Conservation (phyloP, 2,329 filamentous ascomycete species). For the Colletotrichum sp. region DNA sequence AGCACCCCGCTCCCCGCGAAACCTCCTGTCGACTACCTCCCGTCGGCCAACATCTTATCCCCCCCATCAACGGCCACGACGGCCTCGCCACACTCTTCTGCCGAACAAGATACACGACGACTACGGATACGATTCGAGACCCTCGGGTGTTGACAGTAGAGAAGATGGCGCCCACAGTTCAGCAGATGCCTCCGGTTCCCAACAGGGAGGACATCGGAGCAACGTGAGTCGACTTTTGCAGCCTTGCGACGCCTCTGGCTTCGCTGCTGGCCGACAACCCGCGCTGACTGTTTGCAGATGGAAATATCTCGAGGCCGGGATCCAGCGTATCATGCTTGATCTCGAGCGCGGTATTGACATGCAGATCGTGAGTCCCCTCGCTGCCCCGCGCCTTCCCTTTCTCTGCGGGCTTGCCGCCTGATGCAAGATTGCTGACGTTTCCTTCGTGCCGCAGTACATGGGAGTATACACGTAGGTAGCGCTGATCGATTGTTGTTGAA, state of each 20-base stretch:
- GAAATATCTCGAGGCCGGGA: slow-evolving; percentile 86
- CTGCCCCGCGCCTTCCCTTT: slow-evolving; percentile 1
- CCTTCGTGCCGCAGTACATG: slow-evolving; percentile 72
- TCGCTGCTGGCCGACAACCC: neutral
- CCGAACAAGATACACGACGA: neutral
- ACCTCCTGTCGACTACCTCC: neutral
- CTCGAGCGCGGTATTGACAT: slow-evolving; percentile 93
- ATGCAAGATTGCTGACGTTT: slow-evolving; percentile 1
- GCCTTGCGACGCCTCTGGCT: neutral
- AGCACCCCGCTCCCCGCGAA: slow-evolving; percentile 3
- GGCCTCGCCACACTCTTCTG: neutral
- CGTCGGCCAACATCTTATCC: slow-evolving; percentile 1
- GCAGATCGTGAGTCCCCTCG: slow-evolving; percentile 69
- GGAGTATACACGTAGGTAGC: slow-evolving; percentile 81
- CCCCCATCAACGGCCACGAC: slow-evolving; percentile 22
- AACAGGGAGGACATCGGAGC: slow-evolving; percentile 65
- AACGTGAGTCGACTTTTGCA: slow-evolving; percentile 39
- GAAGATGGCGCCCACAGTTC: slow-evolving; percentile 37
- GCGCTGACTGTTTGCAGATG: slow-evolving; percentile 62
- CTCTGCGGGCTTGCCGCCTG: neutral
- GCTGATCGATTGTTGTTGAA: neutral
- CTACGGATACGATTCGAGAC: slow-evolving; percentile 21
- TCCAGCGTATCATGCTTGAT: slow-evolving; percentile 92
- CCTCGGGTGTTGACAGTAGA: slow-evolving; percentile 33
- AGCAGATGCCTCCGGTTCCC: slow-evolving; percentile 61